These are phyloP conservation scores for Neofusicoccum cordaticola DNA, from an alignment of 2,329 filamentous ascomycete genomes.

Conservation along the genomic window DNA sequence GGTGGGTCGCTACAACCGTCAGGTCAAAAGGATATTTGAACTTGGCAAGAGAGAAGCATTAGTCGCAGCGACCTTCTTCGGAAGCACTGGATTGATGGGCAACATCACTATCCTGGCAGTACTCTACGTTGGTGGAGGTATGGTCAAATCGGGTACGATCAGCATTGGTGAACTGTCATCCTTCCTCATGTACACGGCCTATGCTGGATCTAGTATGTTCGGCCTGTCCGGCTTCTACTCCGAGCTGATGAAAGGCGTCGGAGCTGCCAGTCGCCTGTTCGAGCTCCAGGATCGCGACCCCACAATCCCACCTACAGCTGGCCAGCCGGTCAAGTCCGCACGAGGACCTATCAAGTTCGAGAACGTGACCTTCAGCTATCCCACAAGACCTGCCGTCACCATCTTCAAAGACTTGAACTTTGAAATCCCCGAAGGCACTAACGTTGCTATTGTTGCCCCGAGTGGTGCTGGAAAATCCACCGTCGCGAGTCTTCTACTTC, in stretches of 20 bases:
- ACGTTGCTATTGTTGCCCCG: slow-evolving; percentile 94
- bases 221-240: slow-evolving; percentile 95
- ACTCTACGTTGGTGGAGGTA: slow-evolving; percentile 83
- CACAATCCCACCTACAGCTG: slow-evolving; percentile 82
- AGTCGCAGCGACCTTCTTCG: slow-evolving; percentile 88
- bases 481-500: slow-evolving; percentile 82
- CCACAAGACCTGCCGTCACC: slow-evolving; percentile 82
- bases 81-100: slow-evolving; percentile 80
- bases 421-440: slow-evolving; percentile 86
- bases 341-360: slow-evolving; percentile 86
- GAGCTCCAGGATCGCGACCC: slow-evolving; percentile 90
- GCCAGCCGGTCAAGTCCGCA: slow-evolving; percentile 74
- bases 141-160: slow-evolving; percentile 83
- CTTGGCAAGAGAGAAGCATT: slow-evolving; percentile 84
- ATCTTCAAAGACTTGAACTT: slow-evolving; percentile 92
- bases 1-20: slow-evolving; percentile 84
- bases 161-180: slow-evolving; percentile 89
- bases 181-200: slow-evolving; percentile 98
- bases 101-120: slow-evolving; percentile 95
- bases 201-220: slow-evolving; percentile 80
- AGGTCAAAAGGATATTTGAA: slow-evolving; percentile 87
- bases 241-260: slow-evolving; percentile 97
- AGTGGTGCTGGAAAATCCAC: slow-evolving; percentile 96
- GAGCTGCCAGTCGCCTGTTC: slow-evolving; percentile 92
- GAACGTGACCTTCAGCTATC: slow-evolving; percentile 85